phyloP scores from a whole-genome alignment of 176 grass and related monocot species.

The Pharus latifolius region DNA sequence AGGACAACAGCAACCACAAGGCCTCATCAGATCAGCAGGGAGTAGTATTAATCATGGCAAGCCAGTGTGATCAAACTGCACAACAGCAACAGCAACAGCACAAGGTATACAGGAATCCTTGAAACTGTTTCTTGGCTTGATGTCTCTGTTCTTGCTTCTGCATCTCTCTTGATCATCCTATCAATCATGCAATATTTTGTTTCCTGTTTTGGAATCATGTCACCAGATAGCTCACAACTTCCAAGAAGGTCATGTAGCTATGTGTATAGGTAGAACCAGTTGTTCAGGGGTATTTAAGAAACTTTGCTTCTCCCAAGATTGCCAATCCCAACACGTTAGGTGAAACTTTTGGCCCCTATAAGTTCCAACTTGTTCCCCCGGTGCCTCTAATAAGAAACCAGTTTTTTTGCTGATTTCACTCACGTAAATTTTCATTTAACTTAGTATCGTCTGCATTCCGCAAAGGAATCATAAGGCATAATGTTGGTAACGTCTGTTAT shows the following conservation, averaged over 20 bases:
- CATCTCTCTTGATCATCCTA: neutral
- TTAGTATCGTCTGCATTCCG: no score
- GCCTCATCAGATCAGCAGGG: conserved; percentile 27
- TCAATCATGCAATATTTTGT: neutral
- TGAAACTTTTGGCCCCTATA: conserved; percentile 11
- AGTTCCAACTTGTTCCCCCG: neutral
- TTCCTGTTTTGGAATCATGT: conserved; percentile 19
- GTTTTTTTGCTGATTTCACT: neutral
- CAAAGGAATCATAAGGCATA: no score
- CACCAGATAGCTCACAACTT: conserved; percentile 26
- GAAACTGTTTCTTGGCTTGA: neutral
- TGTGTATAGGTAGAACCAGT: conserved; percentile 13
- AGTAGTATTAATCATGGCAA: neutral
- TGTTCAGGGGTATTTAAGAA: conserved; percentile 24
- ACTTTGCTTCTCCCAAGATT: conserved; percentile 32
- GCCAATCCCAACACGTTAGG: conserved; percentile 29
- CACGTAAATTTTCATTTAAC: neutral
- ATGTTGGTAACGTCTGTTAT: no score
- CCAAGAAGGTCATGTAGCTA: conserved; percentile 36
- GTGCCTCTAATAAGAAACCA: neutral
- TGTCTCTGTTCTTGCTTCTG: neutral
- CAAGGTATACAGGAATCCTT: conserved; percentile 30
- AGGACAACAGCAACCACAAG: conserved; percentile 27
- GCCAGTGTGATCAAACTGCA: conserved; percentile 20
- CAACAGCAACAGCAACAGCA: conserved; percentile 14